Percentiles rank a stretch among this genome's conserved stretches.
phyloP scores from a whole-genome alignment of 176 grass and related monocot genomes.

The Oryza meridionalis region DNA sequence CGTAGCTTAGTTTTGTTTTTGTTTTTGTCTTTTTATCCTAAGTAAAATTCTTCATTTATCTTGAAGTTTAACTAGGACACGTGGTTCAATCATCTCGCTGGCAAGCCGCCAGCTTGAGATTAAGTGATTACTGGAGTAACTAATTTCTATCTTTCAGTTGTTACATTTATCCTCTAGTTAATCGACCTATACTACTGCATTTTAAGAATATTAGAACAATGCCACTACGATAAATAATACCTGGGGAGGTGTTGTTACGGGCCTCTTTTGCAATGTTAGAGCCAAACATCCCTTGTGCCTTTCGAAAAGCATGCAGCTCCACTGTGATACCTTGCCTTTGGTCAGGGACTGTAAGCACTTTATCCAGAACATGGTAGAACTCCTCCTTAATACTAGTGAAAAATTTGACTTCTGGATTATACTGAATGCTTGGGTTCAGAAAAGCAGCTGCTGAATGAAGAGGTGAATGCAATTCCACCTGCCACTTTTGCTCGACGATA shows the following conservation, averaged over 20 bases:
- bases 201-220: constrained; percentile 14
- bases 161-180: constrained; percentile 1
- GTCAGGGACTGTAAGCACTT: constrained; percentile 77
- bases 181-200: constrained; percentile 5
- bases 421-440: constrained; percentile 93
- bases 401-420: constrained; percentile 82
- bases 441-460: constrained; percentile 85
- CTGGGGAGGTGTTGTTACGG: constrained; percentile 77
- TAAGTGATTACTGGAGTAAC: neutral
- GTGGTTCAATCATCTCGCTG: too few species aligned
- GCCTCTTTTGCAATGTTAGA: constrained; percentile 95
- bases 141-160: neutral
- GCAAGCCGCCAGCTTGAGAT: too few species aligned
- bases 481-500: constrained; percentile 90
- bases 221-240: constrained; percentile 36
- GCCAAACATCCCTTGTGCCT: constrained; percentile 85
- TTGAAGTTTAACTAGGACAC: too few species aligned
- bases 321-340: constrained; percentile 81
- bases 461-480: constrained; percentile 77
- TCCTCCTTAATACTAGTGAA: constrained; percentile 74
- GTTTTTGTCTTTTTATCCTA: too few species aligned
- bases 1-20: too few species aligned
- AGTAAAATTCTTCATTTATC: too few species aligned
- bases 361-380: constrained; percentile 76
- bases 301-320: constrained; percentile 77